Base-by-base conservation (phyloP, 345 rosid species). In the Hibiscus tridactylites region DNA sequence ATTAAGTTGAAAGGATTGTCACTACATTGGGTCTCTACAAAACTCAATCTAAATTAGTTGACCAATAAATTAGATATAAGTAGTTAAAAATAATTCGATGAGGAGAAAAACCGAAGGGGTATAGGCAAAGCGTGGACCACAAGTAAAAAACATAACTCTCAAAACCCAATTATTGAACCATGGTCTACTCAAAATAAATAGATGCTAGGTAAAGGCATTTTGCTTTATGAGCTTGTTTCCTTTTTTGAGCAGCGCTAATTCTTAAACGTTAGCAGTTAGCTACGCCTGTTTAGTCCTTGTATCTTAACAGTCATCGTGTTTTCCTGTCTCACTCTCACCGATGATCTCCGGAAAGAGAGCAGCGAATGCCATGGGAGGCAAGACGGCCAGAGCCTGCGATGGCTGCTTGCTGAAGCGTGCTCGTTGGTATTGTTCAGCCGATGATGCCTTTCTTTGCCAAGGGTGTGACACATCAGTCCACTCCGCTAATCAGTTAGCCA, bases 381-480 rank as follows among this genome's bases (percentile, higher is more conserved):
- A 68, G 59, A 68, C 60, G 42, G 71, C 59, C 46, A 81, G 88
- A 42, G 79, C 86, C 56, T 88, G 93, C 74, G 85, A 83, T 39
- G 79, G 81, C 44, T 88, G 93, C 65, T 16, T 79, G 50, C 73
- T 64, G 13, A 77, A 76, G 70, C 81, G 85, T 19, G 92, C 92
- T 6, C 80, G 85, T 17, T 86, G 90, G 89, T 86, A 76, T 66
- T 88, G 96, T 10, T 77, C 81, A 0, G 86, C 92, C 0, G 92
- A 90, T 16, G 90, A 85, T 29, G 92, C 96, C 59, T 90, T 90
- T 65, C 88, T 90, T 53, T 90, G 96, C 84, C 90, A 86, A 69
- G 78, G 63, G 21, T 90, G 96, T 54, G 96, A 88, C 74, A 62
- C 86, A 3, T 83, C 90, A 0, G 84, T 90, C 61, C 92, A 88